Evolutionary conservation across 345 rosid genomes (phyloP).

Genomic region (Sonneratia alba): DNA sequence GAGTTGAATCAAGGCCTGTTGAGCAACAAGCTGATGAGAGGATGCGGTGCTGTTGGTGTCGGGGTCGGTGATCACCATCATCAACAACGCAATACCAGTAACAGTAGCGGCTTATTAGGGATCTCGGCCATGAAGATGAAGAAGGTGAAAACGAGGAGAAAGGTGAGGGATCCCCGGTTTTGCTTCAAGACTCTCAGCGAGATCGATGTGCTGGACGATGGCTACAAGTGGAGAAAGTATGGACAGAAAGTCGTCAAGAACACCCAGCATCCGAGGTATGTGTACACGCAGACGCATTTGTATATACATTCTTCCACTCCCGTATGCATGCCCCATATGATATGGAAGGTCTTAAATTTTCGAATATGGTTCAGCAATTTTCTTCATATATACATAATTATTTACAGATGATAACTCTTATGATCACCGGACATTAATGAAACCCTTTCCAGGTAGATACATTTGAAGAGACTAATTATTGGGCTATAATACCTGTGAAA

Average conservation of each 20-base stretch:
- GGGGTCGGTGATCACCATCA: slow-evolving; percentile 11
- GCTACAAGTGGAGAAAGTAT: slow-evolving; percentile 96
- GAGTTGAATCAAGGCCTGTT: slow-evolving; percentile 3
- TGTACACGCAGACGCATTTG: background rate
- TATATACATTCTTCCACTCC: no score
- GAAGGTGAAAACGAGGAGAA: slow-evolving; percentile 71
- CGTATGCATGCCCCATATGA: background rate
- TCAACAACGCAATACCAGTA: slow-evolving; percentile 4
- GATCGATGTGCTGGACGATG: slow-evolving; percentile 91
- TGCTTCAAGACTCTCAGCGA: slow-evolving; percentile 98
- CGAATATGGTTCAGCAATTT: background rate
- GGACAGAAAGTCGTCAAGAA: slow-evolving; percentile 99
- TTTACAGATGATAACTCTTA: no score
- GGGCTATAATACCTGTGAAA: slow-evolving; percentile 11
- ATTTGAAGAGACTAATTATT: slow-evolving; percentile 37
- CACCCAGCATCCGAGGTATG: slow-evolving; percentile 94
- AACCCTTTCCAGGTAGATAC: slow-evolving; percentile 1
- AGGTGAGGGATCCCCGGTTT: slow-evolving; percentile 95
- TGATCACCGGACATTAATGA: background rate
- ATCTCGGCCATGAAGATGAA: slow-evolving; percentile 64
- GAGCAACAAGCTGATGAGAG: background rate
- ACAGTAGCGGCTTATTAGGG: slow-evolving; percentile 24
- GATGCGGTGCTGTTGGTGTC: background rate
- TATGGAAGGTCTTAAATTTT: no score
- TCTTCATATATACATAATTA: background rate